Base-by-base conservation (phyloP, 2,329 filamentous ascomycete species). In the Sporothrix globosa region DNA sequence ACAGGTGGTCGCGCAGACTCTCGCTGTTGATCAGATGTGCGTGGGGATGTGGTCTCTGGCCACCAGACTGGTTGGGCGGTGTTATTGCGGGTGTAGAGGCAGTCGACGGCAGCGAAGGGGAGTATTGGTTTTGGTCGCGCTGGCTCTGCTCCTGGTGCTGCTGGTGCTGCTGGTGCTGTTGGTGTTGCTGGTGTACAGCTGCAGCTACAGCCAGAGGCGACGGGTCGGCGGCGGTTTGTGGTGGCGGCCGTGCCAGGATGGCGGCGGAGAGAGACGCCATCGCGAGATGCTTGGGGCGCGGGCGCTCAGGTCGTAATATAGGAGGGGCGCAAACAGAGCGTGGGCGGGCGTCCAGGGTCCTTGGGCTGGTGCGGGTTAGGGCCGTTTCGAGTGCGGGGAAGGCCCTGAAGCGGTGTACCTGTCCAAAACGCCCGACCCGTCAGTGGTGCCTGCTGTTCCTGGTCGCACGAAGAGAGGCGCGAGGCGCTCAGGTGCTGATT, bases 1-100 rank as follows among this genome's bases (percentile, higher is more conserved):
- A 72, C 14, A 70, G 30, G 48, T 63, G 63, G 56, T 72, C 70
- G 41, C 70, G 70, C 48, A 72, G 58, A 56, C 56, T 68, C 46
- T 67, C 70, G 54, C 65, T 60, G 70, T 71, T 54, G 50, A 60
- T 41, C 17, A 58, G 24, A 10, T 50, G 48, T 9, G 46, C 2
- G 30, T 27, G 6, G 17, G 19, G 19, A 19, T n/a, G 41, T 13
- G 41, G 21, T 34, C 27, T 21, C 4, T 54, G 65, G 34, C 41
- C 52, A 39, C 53, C 2, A 14, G n/a, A 11, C 21, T 9, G 21
- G 6, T 58, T 44, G 14, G 67, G 54, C 7, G 67, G 41, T 48
- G 53, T 68, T n/a, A 52, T 67, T 13, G 66, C 56, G 3, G 60
- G 60, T 1, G 60, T 65, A 1, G 60, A 65, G 7, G 60, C 24